A percentile compares a stretch with the other conserved stretches of the same genome.
Evolutionary conservation across 371 early-diverging fungal species (phyloP).

Genomic region (Lichtheimia corymbifera): DNA sequence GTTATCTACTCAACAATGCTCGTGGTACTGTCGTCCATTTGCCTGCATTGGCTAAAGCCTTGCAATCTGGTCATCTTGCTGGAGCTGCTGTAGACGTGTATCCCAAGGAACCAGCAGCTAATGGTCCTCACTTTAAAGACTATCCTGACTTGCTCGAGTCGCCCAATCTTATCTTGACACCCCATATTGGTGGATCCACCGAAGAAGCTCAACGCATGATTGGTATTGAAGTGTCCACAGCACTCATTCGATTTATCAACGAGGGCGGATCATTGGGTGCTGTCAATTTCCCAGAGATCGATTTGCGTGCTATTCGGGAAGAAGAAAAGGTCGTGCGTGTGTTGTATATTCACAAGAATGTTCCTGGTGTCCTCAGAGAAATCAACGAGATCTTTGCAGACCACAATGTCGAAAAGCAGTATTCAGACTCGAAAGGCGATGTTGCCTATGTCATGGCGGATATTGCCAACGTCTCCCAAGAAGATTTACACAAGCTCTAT

Average conservation of each 20-base stretch:
- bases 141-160: constrained; percentile 76
- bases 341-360: constrained; percentile 91
- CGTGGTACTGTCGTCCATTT: constrained; percentile 94
- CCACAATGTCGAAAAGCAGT: constrained; percentile 97
- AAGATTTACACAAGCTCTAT: constrained; percentile 72
- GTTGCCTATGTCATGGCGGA: constrained; percentile 96
- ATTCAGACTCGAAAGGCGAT: constrained; percentile 89
- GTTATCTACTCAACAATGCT: constrained; percentile 91
- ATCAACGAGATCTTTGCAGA: constrained; percentile 93
- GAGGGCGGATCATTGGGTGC: constrained; percentile 86
- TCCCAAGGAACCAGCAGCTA: constrained; percentile 91
- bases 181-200: constrained; percentile 98
- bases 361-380: constrained; percentile 93
- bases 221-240: constrained; percentile 89
- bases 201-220: constrained; percentile 98
- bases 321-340: constrained; percentile 75
- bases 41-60: constrained; percentile 78
- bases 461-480: constrained; percentile 70
- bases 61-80: constrained; percentile 85
- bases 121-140: constrained; percentile 74
- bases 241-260: constrained; percentile 81
- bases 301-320: constrained; percentile 76
- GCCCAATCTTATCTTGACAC: constrained; percentile 92
- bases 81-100: constrained; percentile 97
- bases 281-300: constrained; percentile 97